phyloP scores from a whole-genome alignment of 2,329 filamentous ascomycete species.

The Periconia macrospinosa region DNA sequence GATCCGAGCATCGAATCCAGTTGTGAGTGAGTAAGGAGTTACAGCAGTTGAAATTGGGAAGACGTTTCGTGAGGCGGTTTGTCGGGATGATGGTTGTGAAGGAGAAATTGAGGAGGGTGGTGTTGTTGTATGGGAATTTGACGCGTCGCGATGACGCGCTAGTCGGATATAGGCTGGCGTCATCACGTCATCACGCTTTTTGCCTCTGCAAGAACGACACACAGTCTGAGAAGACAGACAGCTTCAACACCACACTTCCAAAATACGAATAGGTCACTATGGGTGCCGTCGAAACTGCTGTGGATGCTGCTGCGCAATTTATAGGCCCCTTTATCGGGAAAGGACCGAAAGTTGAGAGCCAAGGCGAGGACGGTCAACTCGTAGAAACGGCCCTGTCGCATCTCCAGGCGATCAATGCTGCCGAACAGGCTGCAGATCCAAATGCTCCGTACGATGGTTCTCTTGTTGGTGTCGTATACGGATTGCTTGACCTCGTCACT shows the following conservation, averaged over 20 bases:
- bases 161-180: constrained; percentile 1
- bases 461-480: constrained; percentile 41
- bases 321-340: constrained; percentile 33
- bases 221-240: neutral
- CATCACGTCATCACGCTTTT: constrained; percentile 8
- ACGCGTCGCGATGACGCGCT: constrained; percentile 17
- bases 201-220: neutral
- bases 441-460: constrained; percentile 44
- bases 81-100: constrained; percentile 18
- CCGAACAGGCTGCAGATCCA: constrained; percentile 31
- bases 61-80: constrained; percentile 15
- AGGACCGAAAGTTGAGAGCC: constrained; percentile 8
- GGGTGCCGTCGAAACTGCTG: constrained; percentile 33
- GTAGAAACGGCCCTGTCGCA: constrained; percentile 33
- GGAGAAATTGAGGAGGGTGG: neutral
- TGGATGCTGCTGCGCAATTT: constrained; percentile 38
- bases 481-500: constrained; percentile 39
- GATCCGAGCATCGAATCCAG: constrained; percentile 16
- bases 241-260: constrained; percentile 33
- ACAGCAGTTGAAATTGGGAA: neutral
- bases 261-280: constrained; percentile 13
- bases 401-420: constrained; percentile 36
- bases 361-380: constrained; percentile 16
- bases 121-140: neutral
- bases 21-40: constrained; percentile 5